Evolutionary conservation across 306 rosid species (phyloP).

Genomic region (Quercus suber): DNA sequence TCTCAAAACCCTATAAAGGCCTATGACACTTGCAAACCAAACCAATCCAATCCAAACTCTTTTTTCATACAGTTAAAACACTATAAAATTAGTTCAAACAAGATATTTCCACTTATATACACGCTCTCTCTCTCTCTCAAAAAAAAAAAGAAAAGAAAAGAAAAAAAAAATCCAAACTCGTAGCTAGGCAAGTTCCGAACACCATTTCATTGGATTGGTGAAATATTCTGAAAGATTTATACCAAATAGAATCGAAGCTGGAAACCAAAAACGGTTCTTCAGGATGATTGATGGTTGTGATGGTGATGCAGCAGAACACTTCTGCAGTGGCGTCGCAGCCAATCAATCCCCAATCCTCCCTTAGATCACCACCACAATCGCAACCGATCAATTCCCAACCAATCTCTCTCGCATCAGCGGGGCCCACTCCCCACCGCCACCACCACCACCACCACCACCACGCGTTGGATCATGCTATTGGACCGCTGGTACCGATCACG

Average conservation of each 20-base stretch:
- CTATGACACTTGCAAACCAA: too few species aligned
- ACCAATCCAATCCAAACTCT: too few species aligned
- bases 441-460: conserved; percentile 19
- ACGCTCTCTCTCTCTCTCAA: too few species aligned
- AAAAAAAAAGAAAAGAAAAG: too few species aligned
- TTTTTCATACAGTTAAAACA: too few species aligned
- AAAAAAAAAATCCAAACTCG: too few species aligned
- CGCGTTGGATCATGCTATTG: conserved; percentile 43
- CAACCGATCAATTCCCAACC: conserved; percentile 39
- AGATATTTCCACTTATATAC: too few species aligned
- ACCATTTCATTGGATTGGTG: too few species aligned
- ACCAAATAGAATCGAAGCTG: not conserved
- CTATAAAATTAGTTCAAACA: too few species aligned
- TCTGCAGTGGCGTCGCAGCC: conserved; percentile 65
- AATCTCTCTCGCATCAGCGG: conserved; percentile 26
- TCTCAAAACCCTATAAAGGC: too few species aligned
- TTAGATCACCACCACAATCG: conserved; percentile 60
- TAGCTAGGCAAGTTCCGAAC: too few species aligned
- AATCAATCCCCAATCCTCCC: conserved; percentile 53
- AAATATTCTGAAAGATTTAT: too few species aligned
- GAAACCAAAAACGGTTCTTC: conserved; percentile 16
- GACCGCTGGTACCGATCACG: conserved; percentile 35
- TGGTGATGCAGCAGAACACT: conserved; percentile 65
- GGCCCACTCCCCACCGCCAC: conserved; percentile 37
- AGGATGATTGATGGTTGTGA: conserved; percentile 77